A percentile compares a stretch with the other conserved stretches of the same genome.
Evolutionary conservation across 1,284 basidiomycete genomes (phyloP).

Genomic region (Ceratobasidium sp.): DNA sequence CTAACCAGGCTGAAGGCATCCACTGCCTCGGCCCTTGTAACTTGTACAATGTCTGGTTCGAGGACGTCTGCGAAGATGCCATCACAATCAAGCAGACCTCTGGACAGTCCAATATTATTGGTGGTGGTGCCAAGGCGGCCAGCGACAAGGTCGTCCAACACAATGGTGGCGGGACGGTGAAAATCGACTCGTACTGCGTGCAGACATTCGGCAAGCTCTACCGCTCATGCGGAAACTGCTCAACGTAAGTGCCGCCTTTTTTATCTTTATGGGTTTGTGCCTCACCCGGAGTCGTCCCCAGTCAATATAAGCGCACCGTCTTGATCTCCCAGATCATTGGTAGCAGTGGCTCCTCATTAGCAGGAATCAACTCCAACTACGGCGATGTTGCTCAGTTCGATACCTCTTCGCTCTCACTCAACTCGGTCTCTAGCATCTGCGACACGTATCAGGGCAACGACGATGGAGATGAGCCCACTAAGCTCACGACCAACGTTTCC

Average conservation of each 20-base stretch:
- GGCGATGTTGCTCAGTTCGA: slow-evolving; percentile 36
- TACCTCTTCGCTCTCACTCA: slow-evolving; percentile 40
- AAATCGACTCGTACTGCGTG: too few species aligned
- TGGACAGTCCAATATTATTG: slow-evolving; percentile 1
- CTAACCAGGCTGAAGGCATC: too few species aligned
- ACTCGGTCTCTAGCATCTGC: slow-evolving; percentile 14
- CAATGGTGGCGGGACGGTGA: too few species aligned
- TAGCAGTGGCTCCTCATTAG: background rate
- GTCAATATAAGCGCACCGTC: slow-evolving; percentile 44
- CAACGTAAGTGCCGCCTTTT: slow-evolving; percentile 11
- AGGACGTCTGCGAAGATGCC: slow-evolving; percentile 39
- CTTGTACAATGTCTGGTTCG: slow-evolving; percentile 47
- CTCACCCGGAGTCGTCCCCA: slow-evolving; percentile 34
- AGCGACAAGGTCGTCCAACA: too few species aligned
- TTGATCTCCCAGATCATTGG: slow-evolving; percentile 15
- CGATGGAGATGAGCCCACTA: slow-evolving; percentile 19
- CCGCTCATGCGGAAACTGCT: too few species aligned
- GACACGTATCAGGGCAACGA: slow-evolving; percentile 29
- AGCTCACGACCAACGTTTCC: slow-evolving; percentile 8
- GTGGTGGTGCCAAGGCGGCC: too few species aligned
- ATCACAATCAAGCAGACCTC: slow-evolving; percentile 36
- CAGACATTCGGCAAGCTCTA: too few species aligned
- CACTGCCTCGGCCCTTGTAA: too few species aligned
- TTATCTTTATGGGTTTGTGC: background rate
- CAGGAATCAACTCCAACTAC: slow-evolving; percentile 30